phyloP scores from a whole-genome alignment of 2,329 filamentous ascomycete species.

The Botrytis medusae region DNA sequence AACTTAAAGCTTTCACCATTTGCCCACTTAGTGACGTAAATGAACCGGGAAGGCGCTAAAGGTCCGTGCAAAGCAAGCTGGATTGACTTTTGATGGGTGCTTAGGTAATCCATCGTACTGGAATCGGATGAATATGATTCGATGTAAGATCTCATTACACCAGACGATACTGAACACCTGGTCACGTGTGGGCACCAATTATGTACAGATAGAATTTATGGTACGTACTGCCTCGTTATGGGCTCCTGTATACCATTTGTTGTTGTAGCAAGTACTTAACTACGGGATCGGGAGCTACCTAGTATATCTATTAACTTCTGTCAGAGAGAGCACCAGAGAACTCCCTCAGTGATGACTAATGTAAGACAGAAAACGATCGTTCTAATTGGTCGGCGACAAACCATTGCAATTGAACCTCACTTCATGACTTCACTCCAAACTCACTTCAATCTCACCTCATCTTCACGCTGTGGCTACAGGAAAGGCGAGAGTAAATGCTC shows the following conservation, averaged over 20 bases:
- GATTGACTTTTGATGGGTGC: not conserved
- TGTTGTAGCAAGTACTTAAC: not conserved
- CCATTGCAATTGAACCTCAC: not conserved
- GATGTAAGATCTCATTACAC: not conserved
- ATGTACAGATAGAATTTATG: not conserved
- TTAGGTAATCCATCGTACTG: not conserved
- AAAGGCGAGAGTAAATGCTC: not conserved
- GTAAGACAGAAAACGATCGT: not conserved
- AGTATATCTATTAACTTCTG: not conserved
- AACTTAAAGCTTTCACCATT: conserved; percentile 14
- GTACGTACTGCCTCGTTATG: not conserved
- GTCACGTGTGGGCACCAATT: no score
- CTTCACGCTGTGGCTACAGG: not conserved
- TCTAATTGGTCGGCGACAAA: not conserved
- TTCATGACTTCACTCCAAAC: not conserved
- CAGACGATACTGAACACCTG: not conserved
- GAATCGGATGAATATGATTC: not conserved
- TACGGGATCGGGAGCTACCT: not conserved
- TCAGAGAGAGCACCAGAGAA: not conserved
- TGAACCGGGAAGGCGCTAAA: not conserved
- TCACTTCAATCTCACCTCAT: not conserved
- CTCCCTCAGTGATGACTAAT: conserved; percentile 7
- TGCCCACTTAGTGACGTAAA: conserved; percentile 12
- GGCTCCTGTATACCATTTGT: not conserved
- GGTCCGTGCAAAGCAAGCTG: not conserved